A percentile compares a stretch with the other conserved stretches of the same genome.
These are phyloP conservation scores for Fusarium circinatum DNA, from an alignment of 2,329 filamentous ascomycete species.

Conservation along the genomic window DNA sequence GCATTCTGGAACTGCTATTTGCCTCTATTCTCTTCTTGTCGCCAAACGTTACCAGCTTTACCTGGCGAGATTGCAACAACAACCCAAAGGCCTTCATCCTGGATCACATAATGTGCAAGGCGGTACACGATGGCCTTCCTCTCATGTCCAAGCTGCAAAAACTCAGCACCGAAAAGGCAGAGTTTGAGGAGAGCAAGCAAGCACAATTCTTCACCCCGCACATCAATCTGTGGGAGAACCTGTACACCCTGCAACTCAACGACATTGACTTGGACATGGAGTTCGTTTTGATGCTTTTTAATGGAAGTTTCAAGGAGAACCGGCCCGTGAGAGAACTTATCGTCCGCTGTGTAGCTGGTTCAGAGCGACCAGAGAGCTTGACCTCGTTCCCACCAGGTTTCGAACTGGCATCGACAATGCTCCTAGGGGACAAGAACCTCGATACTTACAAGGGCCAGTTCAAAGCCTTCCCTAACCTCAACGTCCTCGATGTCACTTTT, in stretches of 20 bases:
- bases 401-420: not conserved
- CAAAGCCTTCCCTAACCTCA: constrained; percentile 21
- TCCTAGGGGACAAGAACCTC: not conserved
- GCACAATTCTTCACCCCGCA: constrained; percentile 26
- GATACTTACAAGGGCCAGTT: constrained; percentile 22
- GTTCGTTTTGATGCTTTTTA: constrained; percentile 12
- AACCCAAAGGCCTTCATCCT: constrained; percentile 15
- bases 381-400: not conserved
- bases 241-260: constrained; percentile 11
- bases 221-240: constrained; percentile 21
- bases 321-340: constrained; percentile 16
- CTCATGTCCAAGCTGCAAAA: constrained; percentile 15
- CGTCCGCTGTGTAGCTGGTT: constrained; percentile 5
- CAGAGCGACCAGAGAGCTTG: not conserved
- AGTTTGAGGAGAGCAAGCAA: not conserved
- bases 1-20: constrained; percentile 26
- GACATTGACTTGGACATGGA: constrained; percentile 22
- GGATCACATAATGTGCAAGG: not conserved
- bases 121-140: not conserved
- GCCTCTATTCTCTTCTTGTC: constrained; percentile 17
- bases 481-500: constrained; percentile 1
- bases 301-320: constrained; percentile 11
- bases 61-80: constrained; percentile 22
- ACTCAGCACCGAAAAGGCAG: constrained; percentile 17
- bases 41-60: constrained; percentile 21